These are phyloP conservation scores for Tylopilus vinaceipallidus DNA, from an alignment of 768 basidiomycete species.

Conservation along the genomic window DNA sequence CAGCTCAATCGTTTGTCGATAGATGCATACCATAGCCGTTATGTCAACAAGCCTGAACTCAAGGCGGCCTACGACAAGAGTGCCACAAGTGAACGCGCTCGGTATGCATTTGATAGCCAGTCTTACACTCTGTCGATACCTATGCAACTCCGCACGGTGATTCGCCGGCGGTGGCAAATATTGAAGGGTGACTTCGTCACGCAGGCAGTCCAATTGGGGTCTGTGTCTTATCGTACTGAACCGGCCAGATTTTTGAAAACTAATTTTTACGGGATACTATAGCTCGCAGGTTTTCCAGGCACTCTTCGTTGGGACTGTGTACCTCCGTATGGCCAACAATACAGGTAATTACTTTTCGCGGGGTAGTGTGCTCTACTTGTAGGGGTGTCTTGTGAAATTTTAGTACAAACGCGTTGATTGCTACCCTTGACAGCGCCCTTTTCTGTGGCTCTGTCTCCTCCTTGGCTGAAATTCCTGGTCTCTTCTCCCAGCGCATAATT, in stretches of 20 bases:
- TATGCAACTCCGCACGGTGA: slow-evolving; percentile 44
- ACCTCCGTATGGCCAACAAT: slow-evolving; percentile 36
- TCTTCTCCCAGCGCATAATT: slow-evolving; percentile 44
- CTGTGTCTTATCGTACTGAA: slow-evolving; percentile 13
- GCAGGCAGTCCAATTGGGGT: slow-evolving; percentile 38
- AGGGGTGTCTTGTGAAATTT: slow-evolving; percentile 18
- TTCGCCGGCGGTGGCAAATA: slow-evolving; percentile 45
- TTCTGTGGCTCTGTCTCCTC: slow-evolving; percentile 52
- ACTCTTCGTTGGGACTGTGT: slow-evolving; percentile 36
- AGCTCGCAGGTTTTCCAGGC: slow-evolving; percentile 37
- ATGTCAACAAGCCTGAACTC: slow-evolving; percentile 43
- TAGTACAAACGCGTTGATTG: background rate
- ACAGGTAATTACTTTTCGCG: slow-evolving; percentile 48
- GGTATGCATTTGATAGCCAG: slow-evolving; percentile 37
- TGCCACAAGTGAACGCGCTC: slow-evolving; percentile 51
- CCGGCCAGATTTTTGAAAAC: slow-evolving; percentile 1
- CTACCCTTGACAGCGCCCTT: slow-evolving; percentile 36
- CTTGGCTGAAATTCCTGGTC: slow-evolving; percentile 51
- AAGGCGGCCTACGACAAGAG: slow-evolving; percentile 45
- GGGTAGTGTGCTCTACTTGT: slow-evolving; percentile 79
- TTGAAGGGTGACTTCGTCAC: slow-evolving; percentile 39
- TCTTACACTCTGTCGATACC: slow-evolving; percentile 46
- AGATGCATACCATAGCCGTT: slow-evolving; percentile 41
- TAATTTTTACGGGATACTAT: background rate
- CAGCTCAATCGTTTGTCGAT: slow-evolving; percentile 45